Percentiles rank a stretch among this genome's conserved stretches.
Evolutionary conservation across 2,329 filamentous ascomycete genomes (phyloP).

Genomic region (Thyridium curvatum): DNA sequence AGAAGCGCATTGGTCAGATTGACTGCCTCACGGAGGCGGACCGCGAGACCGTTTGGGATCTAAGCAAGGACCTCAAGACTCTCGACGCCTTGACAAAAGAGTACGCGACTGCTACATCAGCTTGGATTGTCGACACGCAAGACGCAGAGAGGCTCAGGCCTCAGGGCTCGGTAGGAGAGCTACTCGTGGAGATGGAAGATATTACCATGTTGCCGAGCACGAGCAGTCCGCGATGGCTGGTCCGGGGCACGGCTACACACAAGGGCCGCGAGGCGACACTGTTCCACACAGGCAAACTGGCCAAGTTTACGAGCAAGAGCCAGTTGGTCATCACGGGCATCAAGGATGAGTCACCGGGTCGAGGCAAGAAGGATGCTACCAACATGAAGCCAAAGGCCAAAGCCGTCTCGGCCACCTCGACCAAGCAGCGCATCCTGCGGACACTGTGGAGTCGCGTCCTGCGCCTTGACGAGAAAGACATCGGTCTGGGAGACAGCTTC

Average conservation of each 20-base stretch:
- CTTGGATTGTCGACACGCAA: slow-evolving; percentile 32
- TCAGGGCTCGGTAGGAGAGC: slow-evolving; percentile 34
- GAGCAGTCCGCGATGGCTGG: slow-evolving; percentile 20
- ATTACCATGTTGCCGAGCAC: slow-evolving; percentile 13
- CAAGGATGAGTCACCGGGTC: slow-evolving; percentile 4
- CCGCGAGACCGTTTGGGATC: slow-evolving; percentile 18
- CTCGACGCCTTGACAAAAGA: slow-evolving; percentile 12
- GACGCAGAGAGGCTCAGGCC: slow-evolving; percentile 29
- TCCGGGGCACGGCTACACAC: slow-evolving; percentile 1
- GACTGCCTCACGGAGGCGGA: slow-evolving; percentile 26
- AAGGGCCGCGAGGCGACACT: slow-evolving; percentile 13
- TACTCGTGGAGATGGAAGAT: slow-evolving; percentile 24
- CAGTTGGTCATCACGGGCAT: slow-evolving; percentile 5
- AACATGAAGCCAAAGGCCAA: slow-evolving; percentile 4
- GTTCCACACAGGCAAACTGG: slow-evolving; percentile 33
- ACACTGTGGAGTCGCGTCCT: slow-evolving; percentile 29
- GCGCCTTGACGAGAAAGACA: slow-evolving; percentile 19
- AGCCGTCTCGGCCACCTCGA: slow-evolving; percentile 9
- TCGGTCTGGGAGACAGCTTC: slow-evolving; percentile 38
- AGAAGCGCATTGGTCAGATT: slow-evolving; percentile 24
- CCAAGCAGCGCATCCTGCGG: slow-evolving; percentile 14
- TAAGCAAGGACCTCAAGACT: slow-evolving; percentile 18
- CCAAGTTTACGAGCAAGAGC: slow-evolving; percentile 25
- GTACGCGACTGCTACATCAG: slow-evolving; percentile 17
- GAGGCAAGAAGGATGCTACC: slow-evolving; percentile 1